These are phyloP conservation scores for Argentina anserina DNA, from an alignment of 306 rosid species.

Conservation along the genomic window DNA sequence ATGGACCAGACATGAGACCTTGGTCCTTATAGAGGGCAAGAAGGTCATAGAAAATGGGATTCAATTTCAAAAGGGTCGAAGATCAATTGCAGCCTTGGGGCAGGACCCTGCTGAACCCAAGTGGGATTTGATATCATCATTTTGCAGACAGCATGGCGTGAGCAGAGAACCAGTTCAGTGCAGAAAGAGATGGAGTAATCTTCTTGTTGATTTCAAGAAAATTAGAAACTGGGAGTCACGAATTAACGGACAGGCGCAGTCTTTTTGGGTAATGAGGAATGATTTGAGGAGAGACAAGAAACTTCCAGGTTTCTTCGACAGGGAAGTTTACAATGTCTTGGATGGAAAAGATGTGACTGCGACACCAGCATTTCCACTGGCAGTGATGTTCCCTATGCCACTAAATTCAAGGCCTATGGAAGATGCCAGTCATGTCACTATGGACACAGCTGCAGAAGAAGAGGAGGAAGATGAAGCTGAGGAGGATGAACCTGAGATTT, in stretches of 20 bases:
- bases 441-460: slow-evolving; percentile 1
- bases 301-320: slow-evolving; percentile 20
- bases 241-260: background rate
- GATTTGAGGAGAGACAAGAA: slow-evolving; percentile 13
- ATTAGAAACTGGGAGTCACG: slow-evolving; percentile 12
- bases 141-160: slow-evolving; percentile 1
- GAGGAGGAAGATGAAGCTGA: background rate
- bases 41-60: slow-evolving; percentile 1
- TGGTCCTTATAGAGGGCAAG: slow-evolving; percentile 15
- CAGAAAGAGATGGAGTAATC: slow-evolving; percentile 20
- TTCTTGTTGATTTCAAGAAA: slow-evolving; percentile 20
- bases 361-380: background rate
- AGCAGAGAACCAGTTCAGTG: slow-evolving; percentile 10
- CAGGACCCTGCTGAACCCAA: slow-evolving; percentile 6
- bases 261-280: slow-evolving; percentile 23
- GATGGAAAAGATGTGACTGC: background rate
- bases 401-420: background rate
- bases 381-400: background rate
- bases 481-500: background rate
- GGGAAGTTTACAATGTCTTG: slow-evolving; percentile 16
- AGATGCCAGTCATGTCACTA: background rate
- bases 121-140: slow-evolving; percentile 18
- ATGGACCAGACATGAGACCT: slow-evolving; percentile 13
- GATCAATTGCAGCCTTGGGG: background rate
- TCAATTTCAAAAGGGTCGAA: background rate